Evolutionary conservation across 768 basidiomycete species (phyloP), one percentile per base, ranked within the genome.

Genomic region (Chlorophyllum brunneum): DNA sequence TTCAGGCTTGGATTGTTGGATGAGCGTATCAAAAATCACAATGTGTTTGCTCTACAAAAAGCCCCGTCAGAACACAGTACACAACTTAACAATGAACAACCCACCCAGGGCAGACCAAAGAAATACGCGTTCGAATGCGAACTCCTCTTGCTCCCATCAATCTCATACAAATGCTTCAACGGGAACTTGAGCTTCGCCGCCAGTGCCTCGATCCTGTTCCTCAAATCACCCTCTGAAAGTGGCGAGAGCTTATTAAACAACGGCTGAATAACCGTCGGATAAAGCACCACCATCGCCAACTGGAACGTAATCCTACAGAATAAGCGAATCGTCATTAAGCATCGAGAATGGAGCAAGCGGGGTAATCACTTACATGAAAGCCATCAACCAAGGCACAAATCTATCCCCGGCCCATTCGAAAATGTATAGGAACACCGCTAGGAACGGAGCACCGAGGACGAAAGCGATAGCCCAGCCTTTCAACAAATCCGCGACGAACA

Each of bases 101-200:
- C 36, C 44, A 91, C 92, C 88, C 93, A 95, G 1, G 95, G 95
- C 10, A 98, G 79, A 54, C 95, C 95, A 58, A 93, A 98, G 77
- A 98, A 98, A 73, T 97, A 98, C n/a, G 95, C 95, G 59, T 98
- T 98, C 59, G 86, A 89, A 70, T 99, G 95, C 2, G 91, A 88
- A 68, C 88, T 92, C 42, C 95, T 83, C 73, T 97, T 97, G 30
- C 89, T 93, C 24, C 97, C 97, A 64, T 98, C 95, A 59, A 98
- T 98, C 66, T 97, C 93, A 66, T 95, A 98, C 47, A 99, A 67
- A 67, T 95, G 88, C 63, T 88, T 97, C 51, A 98, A 73, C 0
- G 97, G 95, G 80, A 98, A 99, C 53, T 86, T 83, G 61, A 98
- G 85, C 62, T 85, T 86, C 34, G 70, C 60, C 0, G 95, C 92